Evolutionary conservation across 2,329 filamentous ascomycete genomes (phyloP).

Genomic region (Lasiodiplodia gonubiensis): DNA sequence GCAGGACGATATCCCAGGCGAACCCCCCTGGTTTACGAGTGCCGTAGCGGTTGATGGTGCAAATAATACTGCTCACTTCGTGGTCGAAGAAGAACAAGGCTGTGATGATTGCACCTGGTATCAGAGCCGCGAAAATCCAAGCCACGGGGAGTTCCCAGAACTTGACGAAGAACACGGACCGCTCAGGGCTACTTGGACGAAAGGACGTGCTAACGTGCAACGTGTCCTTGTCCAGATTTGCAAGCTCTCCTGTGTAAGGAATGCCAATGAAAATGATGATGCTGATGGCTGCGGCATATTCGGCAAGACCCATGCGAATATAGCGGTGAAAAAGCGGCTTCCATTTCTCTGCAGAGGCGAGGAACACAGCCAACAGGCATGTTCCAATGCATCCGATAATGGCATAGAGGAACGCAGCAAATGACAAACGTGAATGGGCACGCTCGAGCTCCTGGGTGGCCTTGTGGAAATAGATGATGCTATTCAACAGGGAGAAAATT

Average conservation of each 20-base stretch:
- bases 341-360: constrained; percentile 68
- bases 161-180: constrained; percentile 63
- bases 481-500: constrained; percentile 70
- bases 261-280: constrained; percentile 70
- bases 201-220: constrained; percentile 63
- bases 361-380: constrained; percentile 65
- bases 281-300: constrained; percentile 70
- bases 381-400: constrained; percentile 69
- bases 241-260: constrained; percentile 66
- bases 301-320: constrained; percentile 64
- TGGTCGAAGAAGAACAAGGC: constrained; percentile 74
- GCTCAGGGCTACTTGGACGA: constrained; percentile 61
- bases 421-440: constrained; percentile 61
- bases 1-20: constrained; percentile 67
- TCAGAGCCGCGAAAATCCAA: constrained; percentile 67
- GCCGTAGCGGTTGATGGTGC: constrained; percentile 66
- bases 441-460: constrained; percentile 68
- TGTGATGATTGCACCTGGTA: constrained; percentile 68
- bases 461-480: constrained; percentile 72
- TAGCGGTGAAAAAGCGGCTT: constrained; percentile 66
- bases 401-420: constrained; percentile 69
- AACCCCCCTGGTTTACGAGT: constrained; percentile 67
- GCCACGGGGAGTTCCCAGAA: constrained; percentile 66
- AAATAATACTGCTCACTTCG: constrained; percentile 72
- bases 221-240: constrained; percentile 62